These are phyloP conservation scores for Diutina rugosa DNA, from an alignment of 1,139 yeast species.

Conservation along the genomic window DNA sequence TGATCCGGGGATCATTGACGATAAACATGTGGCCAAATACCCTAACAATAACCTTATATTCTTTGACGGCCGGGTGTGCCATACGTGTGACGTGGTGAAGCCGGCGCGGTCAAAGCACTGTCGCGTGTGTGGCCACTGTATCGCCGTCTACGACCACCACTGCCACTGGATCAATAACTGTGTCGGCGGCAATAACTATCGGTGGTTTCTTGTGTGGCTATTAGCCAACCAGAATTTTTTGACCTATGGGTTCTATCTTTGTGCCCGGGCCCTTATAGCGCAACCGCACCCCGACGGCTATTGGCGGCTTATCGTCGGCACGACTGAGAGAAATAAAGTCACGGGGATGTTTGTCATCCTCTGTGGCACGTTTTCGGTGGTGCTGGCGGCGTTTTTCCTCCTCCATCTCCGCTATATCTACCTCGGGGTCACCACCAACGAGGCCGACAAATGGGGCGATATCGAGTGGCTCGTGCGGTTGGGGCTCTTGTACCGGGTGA, in stretches of 20 bases:
- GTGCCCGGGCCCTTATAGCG: constrained; percentile 15
- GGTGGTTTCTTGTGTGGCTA: constrained; percentile 57
- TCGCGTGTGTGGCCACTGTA: constrained; percentile 54
- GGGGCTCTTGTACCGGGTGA: constrained; percentile 13
- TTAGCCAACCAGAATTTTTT: constrained; percentile 42
- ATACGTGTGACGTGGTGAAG: constrained; percentile 56
- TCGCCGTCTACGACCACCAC: constrained; percentile 73
- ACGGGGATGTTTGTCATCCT: constrained; percentile 42
- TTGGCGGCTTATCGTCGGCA: constrained; percentile 16
- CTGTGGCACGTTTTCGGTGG: constrained; percentile 37
- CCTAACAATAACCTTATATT: constrained; percentile 47
- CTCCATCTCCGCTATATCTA: constrained; percentile 54
- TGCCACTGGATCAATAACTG: constrained; percentile 94
- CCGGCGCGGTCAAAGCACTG: constrained; percentile 93
- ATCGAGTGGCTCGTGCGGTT: constrained; percentile 45
- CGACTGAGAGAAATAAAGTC: constrained; percentile 23
- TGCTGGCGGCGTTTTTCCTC: constrained; percentile 42
- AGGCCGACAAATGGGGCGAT: constrained; percentile 71
- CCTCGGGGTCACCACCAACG: constrained; percentile 88
- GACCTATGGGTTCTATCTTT: constrained; percentile 45
- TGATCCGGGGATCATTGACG: constrained; percentile 39
- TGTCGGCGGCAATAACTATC: constrained; percentile 65
- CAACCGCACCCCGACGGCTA: constrained; percentile 3
- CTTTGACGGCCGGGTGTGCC: constrained; percentile 21
- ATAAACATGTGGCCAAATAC: constrained; percentile 11